phyloP scores from a whole-genome alignment of 768 basidiomycete genomes.

The Suillus weaverae region DNA sequence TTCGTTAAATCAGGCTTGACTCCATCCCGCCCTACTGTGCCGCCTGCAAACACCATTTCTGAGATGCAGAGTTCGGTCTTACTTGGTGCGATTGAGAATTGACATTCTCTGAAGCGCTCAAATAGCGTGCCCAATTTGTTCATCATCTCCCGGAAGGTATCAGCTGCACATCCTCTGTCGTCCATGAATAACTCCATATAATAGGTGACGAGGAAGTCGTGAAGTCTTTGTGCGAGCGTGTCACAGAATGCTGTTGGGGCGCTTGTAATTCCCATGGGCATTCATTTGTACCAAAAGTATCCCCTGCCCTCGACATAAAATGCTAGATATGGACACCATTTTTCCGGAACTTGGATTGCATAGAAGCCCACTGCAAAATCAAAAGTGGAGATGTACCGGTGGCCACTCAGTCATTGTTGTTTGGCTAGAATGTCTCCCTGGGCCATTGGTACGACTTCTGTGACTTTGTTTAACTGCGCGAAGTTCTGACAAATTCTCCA shows the following conservation, averaged over 20 bases:
- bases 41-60: too few species aligned
- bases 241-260: conserved; percentile 18
- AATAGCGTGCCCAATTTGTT: too few species aligned
- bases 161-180: too few species aligned
- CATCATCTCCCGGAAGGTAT: too few species aligned
- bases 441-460: conserved; percentile 29
- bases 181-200: too few species aligned
- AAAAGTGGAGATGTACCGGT: conserved; percentile 31
- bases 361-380: conserved; percentile 30
- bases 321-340: conserved; percentile 16
- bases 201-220: background rate
- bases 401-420: conserved; percentile 36
- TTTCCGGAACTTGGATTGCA: conserved; percentile 15
- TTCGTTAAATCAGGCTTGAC: too few species aligned
- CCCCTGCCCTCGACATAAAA: conserved; percentile 28
- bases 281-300: conserved; percentile 18
- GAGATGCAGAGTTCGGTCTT: too few species aligned
- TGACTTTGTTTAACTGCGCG: conserved; percentile 33
- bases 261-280: conserved; percentile 29
- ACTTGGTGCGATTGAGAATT: too few species aligned
- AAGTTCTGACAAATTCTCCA: conserved; percentile 43
- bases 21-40: too few species aligned
- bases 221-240: conserved; percentile 4
- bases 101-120: too few species aligned
- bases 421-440: conserved; percentile 42